These are phyloP conservation scores for Pseudoscleropodium purum DNA, from an alignment of 225 moss, liverwort and hornwort species.

Conservation along the genomic window DNA sequence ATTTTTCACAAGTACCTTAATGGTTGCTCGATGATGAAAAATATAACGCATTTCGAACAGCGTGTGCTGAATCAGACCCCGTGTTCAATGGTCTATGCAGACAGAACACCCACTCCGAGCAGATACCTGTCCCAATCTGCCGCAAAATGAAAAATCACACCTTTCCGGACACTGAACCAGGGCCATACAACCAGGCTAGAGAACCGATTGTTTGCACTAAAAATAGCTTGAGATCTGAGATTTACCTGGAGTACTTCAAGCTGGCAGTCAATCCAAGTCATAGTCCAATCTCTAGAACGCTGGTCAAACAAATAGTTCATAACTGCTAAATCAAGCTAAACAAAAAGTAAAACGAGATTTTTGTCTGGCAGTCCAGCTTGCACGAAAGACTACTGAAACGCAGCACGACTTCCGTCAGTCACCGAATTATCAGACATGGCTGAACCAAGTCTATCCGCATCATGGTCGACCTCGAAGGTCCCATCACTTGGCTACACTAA, in stretches of 20 bases:
- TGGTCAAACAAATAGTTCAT: not conserved
- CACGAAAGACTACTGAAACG: not conserved
- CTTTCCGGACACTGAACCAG: not conserved
- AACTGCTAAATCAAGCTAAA: not conserved
- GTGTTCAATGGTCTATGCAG: not conserved
- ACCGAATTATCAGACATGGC: not conserved
- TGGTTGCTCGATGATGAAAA: not conserved
- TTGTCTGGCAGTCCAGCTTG: not conserved
- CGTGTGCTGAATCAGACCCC: not conserved
- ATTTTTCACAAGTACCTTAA: not conserved
- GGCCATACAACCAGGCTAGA: not conserved
- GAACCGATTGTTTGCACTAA: not conserved
- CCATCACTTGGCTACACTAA: not conserved
- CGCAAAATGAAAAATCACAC: no score
- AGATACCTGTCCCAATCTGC: not conserved
- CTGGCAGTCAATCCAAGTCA: not conserved
- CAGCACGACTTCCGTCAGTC: not conserved
- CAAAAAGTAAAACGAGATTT: not conserved
- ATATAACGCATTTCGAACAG: not conserved
- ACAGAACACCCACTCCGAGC: not conserved
- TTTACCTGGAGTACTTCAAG: not conserved
- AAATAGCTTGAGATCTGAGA: not conserved
- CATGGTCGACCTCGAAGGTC: not conserved
- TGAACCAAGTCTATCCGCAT: not conserved
- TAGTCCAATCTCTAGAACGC: not conserved